Percentiles rank a stretch among this genome's conserved stretches.
These are phyloP conservation scores for Benincasa hispida DNA, from an alignment of 306 rosid species.

Conservation along the genomic window DNA sequence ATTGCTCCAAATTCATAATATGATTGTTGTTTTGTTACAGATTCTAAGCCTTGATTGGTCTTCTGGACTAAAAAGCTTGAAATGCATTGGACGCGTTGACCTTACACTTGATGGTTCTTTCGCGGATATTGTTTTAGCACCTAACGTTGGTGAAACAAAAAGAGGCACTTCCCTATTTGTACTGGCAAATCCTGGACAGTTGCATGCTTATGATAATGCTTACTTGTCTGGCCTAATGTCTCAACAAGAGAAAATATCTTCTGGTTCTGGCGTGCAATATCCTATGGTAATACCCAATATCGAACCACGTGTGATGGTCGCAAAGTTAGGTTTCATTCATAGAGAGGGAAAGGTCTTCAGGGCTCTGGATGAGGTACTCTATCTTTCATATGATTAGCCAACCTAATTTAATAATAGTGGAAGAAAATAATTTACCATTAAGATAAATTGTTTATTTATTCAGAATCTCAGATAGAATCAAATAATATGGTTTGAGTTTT, in stretches of 20 bases:
- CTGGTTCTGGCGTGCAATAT: slow-evolving; percentile 33
- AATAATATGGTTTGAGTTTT: background rate
- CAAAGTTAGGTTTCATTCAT: slow-evolving; percentile 40
- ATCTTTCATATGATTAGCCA: background rate
- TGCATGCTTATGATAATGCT: slow-evolving; percentile 41
- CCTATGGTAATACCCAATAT: slow-evolving; percentile 49
- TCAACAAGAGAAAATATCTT: slow-evolving; percentile 27
- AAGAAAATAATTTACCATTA: background rate
- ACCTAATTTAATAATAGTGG: background rate
- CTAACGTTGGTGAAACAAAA: slow-evolving; percentile 26
- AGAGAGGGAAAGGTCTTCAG: slow-evolving; percentile 29
- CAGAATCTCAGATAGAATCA: background rate
- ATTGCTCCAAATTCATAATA: background rate
- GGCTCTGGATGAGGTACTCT: slow-evolving; percentile 51
- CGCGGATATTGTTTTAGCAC: slow-evolving; percentile 57
- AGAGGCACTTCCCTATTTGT: slow-evolving; percentile 38
- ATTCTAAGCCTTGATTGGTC: slow-evolving; percentile 70
- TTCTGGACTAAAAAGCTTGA: slow-evolving; percentile 57
- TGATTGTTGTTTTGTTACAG: slow-evolving; percentile 28
- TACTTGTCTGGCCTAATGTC: slow-evolving; percentile 44
- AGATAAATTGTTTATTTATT: background rate
- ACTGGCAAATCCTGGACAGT: slow-evolving; percentile 71
- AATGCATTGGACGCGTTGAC: slow-evolving; percentile 48
- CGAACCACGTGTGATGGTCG: slow-evolving; percentile 51
- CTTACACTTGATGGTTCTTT: slow-evolving; percentile 67